Base-by-base conservation (phyloP, 768 basidiomycete species). In the Suillus fuscotomentosus region DNA sequence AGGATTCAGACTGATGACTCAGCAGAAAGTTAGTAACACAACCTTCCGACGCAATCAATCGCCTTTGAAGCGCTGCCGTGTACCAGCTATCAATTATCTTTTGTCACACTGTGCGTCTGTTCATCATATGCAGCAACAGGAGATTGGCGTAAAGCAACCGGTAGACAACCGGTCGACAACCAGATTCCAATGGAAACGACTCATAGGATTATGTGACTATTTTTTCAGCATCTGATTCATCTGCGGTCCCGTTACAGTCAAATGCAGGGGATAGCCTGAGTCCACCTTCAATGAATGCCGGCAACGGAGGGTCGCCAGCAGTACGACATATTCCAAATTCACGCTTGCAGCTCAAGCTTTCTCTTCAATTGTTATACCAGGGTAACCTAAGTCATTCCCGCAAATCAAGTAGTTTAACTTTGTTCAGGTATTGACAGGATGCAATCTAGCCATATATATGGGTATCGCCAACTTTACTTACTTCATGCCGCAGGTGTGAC, bases 241-340 rank as follows among this genome's bases (percentile, higher is more conserved):
- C 59, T 65, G 68, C 67, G 64, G 72, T 61, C 73, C 71, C 66
- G 66, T 75, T 75, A 76, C 73, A 75, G 73, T 71, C 71, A 75
- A 75, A 75, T 75, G 53, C 70, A 75, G 73, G 73, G 56, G 50
- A 38, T 20, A 41, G 51, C 51, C 51, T 53, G 51, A 20, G n/a
- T 59, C 13, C 24, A n/a, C 27, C 53, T 42, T 15, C 51, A 17
- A 31, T 41, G 60, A 63, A 61, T 76, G 22, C 73, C 73, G 73
- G 71, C 73, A 59, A 13, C 1, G 75, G 62, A 66, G 66, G 38
- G 67, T 66, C 57, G 64, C 65, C 41, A 38, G 36, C 63, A 63
- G 64, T 65, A 65, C 65, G 61, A 56, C 67, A 69, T 62, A 63
- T 68, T 63, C 73, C 67, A 61, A 70, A 69, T 76, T 61, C 56